Base-by-base conservation (phyloP, 2,329 filamentous ascomycete genomes). In the Botryotinia convoluta region DNA sequence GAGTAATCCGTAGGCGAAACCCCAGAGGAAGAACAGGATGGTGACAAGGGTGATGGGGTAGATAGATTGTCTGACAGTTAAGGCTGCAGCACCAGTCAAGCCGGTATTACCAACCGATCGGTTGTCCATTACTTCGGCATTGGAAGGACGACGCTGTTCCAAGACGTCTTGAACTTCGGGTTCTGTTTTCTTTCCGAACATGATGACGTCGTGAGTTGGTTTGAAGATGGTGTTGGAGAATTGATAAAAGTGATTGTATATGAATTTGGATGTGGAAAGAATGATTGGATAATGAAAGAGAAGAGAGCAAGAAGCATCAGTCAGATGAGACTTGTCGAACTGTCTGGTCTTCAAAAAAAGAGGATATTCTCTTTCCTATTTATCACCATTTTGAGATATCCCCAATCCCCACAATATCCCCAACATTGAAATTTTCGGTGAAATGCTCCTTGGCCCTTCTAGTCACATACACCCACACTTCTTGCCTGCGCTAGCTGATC, bases 1-100 rank as follows among this genome's bases (percentile, higher is more conserved):
- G 7, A 97, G 85, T 2, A 97, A 86, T 0, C 94, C 94, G 77
- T 97, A 97, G 0, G 94, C 94, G 26, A 72, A 72, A 3, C 71
- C 71, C 71, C 71, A 72, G 39, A 72, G 71, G n/a, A 72, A 72
- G 26, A 72, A 72, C 0, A 72, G 32, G 16, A 72, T 72, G 1
- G 71, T 72, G 63, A 72, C 71, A 16, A 72, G 71, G 37, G 71
- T 72, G 32, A 72, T 72, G 29, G 71, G 71, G 32, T 72, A 72
- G 26, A 72, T 72, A 26, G 71, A 72, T 48, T 72, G 71, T 26
- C 42, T 32, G 54, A 72, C 71, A 16, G 71, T 72, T 10, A 72
- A n/a, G 29, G 51, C 16, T 18, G 71, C 51, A 7, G 71, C 63
- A 26, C 71, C 71, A 3, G 39, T 69, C 22, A 72, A 45, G 7